Evolutionary conservation across 1,139 yeast species (phyloP).

Genomic region (Pichia sp.): DNA sequence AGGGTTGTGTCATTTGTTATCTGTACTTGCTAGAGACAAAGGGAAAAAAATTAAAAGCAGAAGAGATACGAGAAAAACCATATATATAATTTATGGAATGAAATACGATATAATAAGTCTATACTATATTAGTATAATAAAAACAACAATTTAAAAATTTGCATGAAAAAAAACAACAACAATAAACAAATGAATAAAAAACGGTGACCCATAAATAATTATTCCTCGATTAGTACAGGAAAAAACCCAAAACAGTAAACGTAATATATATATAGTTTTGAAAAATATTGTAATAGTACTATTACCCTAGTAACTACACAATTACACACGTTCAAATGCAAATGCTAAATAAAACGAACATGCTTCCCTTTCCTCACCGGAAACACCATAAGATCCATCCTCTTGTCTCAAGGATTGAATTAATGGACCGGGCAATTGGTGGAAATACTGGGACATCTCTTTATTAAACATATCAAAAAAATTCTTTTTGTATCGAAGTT

Average conservation of each 20-base stretch:
- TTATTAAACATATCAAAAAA: slow-evolving; percentile 79
- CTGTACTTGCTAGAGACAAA: too few species aligned
- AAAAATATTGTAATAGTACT: too few species aligned
- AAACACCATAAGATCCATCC: slow-evolving; percentile 82
- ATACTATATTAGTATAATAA: too few species aligned
- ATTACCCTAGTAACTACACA: too few species aligned
- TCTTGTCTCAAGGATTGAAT: slow-evolving; percentile 63
- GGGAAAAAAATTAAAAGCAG: too few species aligned
- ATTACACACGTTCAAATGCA: slow-evolving; percentile 47
- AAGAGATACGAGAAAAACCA: too few species aligned
- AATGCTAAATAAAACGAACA: slow-evolving; percentile 75
- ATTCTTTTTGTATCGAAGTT: slow-evolving; percentile 64
- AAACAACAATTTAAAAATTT: not conserved
- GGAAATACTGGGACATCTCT: slow-evolving; percentile 64
- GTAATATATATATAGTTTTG: too few species aligned
- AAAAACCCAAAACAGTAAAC: too few species aligned
- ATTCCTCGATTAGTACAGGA: too few species aligned
- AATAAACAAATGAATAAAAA: not conserved
- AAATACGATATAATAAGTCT: too few species aligned
- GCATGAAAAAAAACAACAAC: not conserved
- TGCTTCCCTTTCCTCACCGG: slow-evolving; percentile 90
- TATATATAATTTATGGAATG: too few species aligned
- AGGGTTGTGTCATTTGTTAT: not conserved
- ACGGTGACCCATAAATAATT: not conserved
- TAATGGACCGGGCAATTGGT: slow-evolving; percentile 55